Evolutionary conservation across 1,284 basidiomycete genomes (phyloP).

Genomic region (Ceratobasidium sp.): DNA sequence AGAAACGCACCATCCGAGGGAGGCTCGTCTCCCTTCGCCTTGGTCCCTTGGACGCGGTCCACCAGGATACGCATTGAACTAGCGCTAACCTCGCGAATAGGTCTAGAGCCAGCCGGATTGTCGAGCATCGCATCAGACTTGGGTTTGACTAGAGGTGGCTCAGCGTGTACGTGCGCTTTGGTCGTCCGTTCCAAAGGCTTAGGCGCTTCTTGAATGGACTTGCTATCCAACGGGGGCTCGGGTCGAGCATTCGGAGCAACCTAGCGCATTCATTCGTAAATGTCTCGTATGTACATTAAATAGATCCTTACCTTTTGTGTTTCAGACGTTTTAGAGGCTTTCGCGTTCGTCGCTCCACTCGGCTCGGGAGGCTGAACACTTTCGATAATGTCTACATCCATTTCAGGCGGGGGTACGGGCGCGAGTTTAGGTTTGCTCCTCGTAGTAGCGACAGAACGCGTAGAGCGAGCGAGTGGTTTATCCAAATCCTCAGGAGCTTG

Average conservation of each 20-base stretch:
- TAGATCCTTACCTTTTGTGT: neutral
- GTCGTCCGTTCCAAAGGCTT: neutral
- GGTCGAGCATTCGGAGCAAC: too few relatives aligned
- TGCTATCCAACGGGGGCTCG: too few relatives aligned
- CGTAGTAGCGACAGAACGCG: neutral
- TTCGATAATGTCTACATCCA: neutral
- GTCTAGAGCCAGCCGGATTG: too few relatives aligned
- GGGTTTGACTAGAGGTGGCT: neutral
- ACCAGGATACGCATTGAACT: too few relatives aligned
- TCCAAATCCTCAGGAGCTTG: neutral
- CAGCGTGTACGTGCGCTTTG: too few relatives aligned
- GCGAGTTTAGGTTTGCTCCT: neutral
- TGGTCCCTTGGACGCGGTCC: neutral
- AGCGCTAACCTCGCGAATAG: too few relatives aligned
- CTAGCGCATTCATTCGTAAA: neutral
- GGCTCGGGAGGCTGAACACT: neutral
- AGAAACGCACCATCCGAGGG: conserved; percentile 20
- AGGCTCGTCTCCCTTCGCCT: neutral
- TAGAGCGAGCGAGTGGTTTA: neutral
- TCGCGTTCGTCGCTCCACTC: neutral
- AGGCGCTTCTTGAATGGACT: too few relatives aligned
- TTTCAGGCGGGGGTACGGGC: neutral
- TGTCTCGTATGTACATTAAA: too few relatives aligned
- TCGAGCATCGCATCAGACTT: neutral
- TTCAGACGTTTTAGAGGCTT: neutral